Evolutionary conservation across 805 yeast species (phyloP).

Genomic region (Kazachstania psychrophila): DNA sequence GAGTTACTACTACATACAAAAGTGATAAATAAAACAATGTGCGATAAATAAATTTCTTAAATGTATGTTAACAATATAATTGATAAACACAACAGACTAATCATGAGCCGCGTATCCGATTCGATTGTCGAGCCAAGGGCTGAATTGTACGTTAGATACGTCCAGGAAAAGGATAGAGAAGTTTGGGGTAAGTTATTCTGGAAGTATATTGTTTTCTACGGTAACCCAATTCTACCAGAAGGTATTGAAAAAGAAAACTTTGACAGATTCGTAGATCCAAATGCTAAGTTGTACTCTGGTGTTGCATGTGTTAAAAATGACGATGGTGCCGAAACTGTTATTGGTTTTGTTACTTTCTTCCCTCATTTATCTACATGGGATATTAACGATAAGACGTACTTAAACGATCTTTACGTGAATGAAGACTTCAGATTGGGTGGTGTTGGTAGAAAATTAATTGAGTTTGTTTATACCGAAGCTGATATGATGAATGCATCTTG

Average conservation of each 20-base stretch:
- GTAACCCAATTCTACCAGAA: conserved; percentile 11
- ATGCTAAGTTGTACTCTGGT: conserved; percentile 38
- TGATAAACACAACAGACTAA: no score
- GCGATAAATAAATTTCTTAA: no score
- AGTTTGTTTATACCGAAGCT: conserved; percentile 39
- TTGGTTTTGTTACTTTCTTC: conserved; percentile 44
- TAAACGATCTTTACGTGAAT: conserved; percentile 45
- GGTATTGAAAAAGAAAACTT: conserved; percentile 38
- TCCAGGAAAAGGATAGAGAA: conserved; percentile 35
- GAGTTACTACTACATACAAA: no score
- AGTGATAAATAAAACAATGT: no score
- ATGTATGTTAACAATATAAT: no score
- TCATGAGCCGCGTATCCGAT: no score
- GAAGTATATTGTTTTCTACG: conserved; percentile 39
- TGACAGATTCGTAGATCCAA: conserved; percentile 36
- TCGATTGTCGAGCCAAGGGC: no score
- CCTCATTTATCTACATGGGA: conserved; percentile 46
- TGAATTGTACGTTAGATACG: conserved; percentile 37
- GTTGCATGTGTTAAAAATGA: conserved; percentile 35
- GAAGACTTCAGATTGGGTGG: conserved; percentile 35
- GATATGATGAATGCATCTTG: conserved; percentile 34
- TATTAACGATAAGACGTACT: conserved; percentile 35
- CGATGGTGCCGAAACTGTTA: conserved; percentile 22
- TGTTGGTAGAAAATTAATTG: conserved; percentile 42
- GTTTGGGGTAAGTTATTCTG: conserved; percentile 39